phyloP scores from a whole-genome alignment of 2,329 filamentous ascomycete species.

The Nemania bipapillata region DNA sequence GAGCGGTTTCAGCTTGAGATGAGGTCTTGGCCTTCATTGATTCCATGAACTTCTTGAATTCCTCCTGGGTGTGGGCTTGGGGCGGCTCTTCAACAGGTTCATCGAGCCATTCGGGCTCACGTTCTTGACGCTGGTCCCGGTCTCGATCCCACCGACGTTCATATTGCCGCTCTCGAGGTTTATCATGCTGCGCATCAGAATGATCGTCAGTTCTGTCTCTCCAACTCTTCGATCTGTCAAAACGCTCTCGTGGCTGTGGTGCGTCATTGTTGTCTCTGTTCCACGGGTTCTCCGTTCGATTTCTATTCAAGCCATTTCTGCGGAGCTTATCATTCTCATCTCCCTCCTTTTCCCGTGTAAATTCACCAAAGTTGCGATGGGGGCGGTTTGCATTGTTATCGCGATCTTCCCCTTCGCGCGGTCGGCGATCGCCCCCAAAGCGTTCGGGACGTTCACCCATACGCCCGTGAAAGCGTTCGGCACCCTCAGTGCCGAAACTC shows the following conservation, averaged over 20 bases:
- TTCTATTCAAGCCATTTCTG: slow-evolving; percentile 73
- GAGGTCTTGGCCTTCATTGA: slow-evolving; percentile 75
- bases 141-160: slow-evolving; percentile 67
- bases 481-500: slow-evolving; percentile 77
- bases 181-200: slow-evolving; percentile 54
- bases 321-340: slow-evolving; percentile 67
- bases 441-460: slow-evolving; percentile 66
- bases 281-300: slow-evolving; percentile 78
- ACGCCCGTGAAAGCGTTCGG: slow-evolving; percentile 74
- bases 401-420: slow-evolving; percentile 58
- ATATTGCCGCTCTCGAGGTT: slow-evolving; percentile 68
- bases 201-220: slow-evolving; percentile 62
- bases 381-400: slow-evolving; percentile 66
- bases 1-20: slow-evolving; percentile 54
- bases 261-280: slow-evolving; percentile 67
- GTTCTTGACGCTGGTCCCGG: slow-evolving; percentile 70
- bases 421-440: slow-evolving; percentile 55
- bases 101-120: slow-evolving; percentile 93
- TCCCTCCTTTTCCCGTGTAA: slow-evolving; percentile 58
- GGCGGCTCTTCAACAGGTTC: slow-evolving; percentile 74
- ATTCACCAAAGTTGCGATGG: slow-evolving; percentile 63
- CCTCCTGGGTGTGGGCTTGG: slow-evolving; percentile 82
- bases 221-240: slow-evolving; percentile 70
- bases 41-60: slow-evolving; percentile 95
- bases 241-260: slow-evolving; percentile 61